phyloP scores from a whole-genome alignment of 2,329 filamentous ascomycete species.

The Sporothrix brunneoviolacea region DNA sequence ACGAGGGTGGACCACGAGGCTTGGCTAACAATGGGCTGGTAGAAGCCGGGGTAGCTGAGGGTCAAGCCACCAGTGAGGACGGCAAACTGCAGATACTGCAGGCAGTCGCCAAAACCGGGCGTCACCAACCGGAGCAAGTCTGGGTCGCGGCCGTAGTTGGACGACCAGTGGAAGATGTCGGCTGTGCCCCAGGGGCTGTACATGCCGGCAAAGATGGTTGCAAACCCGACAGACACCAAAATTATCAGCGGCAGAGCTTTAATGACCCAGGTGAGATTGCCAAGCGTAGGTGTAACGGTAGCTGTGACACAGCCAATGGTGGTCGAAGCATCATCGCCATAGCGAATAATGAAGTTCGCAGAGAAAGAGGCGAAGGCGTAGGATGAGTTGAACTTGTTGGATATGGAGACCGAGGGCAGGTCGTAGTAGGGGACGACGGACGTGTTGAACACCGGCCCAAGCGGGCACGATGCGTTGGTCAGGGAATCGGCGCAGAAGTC shows the following conservation, averaged over 20 bases:
- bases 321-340: slow-evolving; percentile 59
- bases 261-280: slow-evolving; percentile 60
- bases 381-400: slow-evolving; percentile 67
- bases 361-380: slow-evolving; percentile 83
- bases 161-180: slow-evolving; percentile 92
- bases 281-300: slow-evolving; percentile 78
- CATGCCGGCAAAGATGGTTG: slow-evolving; percentile 76
- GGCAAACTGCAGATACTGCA: slow-evolving; percentile 94
- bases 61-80: slow-evolving; percentile 81
- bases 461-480: slow-evolving; percentile 62
- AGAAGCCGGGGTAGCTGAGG: slow-evolving; percentile 87
- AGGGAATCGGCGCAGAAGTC: slow-evolving; percentile 61
- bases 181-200: slow-evolving; percentile 91
- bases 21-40: slow-evolving; percentile 84
- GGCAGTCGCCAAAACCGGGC: slow-evolving; percentile 90
- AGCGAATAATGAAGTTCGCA: slow-evolving; percentile 65
- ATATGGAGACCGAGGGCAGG: slow-evolving; percentile 67
- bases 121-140: slow-evolving; percentile 89
- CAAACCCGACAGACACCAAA: slow-evolving; percentile 70
- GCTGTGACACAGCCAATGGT: slow-evolving; percentile 74
- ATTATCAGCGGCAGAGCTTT: slow-evolving; percentile 72
- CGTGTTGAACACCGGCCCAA: slow-evolving; percentile 62
- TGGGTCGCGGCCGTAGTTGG: slow-evolving; percentile 90
- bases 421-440: slow-evolving; percentile 27
- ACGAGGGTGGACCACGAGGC: slow-evolving; percentile 83